Percentiles rank a stretch among this genome's conserved stretches.
Conservation (phyloP, 768 basidiomycete genomes). For the Calvatia gigantea region DNA sequence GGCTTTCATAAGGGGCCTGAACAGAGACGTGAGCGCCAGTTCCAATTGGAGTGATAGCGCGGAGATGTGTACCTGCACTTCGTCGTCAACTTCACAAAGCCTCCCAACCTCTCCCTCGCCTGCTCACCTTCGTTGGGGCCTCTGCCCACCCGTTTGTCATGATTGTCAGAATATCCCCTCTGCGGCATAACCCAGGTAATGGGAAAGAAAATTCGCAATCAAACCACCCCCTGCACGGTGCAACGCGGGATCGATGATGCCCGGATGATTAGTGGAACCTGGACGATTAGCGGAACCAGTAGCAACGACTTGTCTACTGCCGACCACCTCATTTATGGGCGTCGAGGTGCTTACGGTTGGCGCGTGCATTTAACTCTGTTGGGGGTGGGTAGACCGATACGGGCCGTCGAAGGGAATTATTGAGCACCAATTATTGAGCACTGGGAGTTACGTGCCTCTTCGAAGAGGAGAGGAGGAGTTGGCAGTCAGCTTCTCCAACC, state of each 20-base stretch:
- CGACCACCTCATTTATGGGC: constrained; percentile 99
- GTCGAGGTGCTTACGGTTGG: constrained; percentile 95
- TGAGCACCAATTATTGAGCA: too few species aligned
- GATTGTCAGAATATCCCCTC: constrained; percentile 86
- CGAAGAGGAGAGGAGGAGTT: constrained; percentile 88
- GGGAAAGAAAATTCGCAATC: constrained; percentile 99
- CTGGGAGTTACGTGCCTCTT: constrained; percentile 89
- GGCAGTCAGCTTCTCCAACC: constrained; percentile 98
- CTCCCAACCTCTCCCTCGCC: constrained; percentile 69
- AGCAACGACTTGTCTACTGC: constrained; percentile 93
- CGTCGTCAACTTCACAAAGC: constrained; percentile 86
- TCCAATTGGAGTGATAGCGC: constrained; percentile 28
- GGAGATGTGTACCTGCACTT: constrained; percentile 98
- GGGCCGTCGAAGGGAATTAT: constrained; percentile 99
- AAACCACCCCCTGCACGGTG: constrained; percentile 94
- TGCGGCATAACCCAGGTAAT: constrained; percentile 83
- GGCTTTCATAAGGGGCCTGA: constrained; percentile 93
- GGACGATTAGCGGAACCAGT: constrained; percentile 98
- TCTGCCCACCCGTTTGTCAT: constrained; percentile 88
- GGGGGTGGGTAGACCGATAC: constrained; percentile 98
- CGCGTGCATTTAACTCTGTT: constrained; percentile 98
- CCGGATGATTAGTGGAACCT: constrained; percentile 95
- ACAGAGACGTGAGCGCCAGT: neutral
- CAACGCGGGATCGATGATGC: constrained; percentile 95
- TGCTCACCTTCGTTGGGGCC: constrained; percentile 34